Conservation (phyloP, 2,329 filamentous ascomycete species). For the Huntiella moniliformis region DNA sequence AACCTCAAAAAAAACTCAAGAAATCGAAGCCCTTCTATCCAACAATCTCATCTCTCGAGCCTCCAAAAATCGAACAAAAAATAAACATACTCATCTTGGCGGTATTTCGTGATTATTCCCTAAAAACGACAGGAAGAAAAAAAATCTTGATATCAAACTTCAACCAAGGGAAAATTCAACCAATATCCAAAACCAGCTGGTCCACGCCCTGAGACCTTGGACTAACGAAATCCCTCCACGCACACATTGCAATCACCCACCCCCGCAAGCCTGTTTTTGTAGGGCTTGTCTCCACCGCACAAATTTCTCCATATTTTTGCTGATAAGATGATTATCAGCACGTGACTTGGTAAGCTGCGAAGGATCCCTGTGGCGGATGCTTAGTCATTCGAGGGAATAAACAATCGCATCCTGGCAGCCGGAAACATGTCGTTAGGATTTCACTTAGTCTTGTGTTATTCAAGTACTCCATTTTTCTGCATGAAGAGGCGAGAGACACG, state of each 20-base stretch:
- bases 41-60: neutral
- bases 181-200: too few relatives aligned
- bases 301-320: neutral
- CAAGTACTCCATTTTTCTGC: too few relatives aligned
- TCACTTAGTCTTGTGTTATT: too few relatives aligned
- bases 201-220: too few relatives aligned
- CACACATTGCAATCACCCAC: too few relatives aligned
- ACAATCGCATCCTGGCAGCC: too few relatives aligned
- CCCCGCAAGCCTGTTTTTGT: neutral
- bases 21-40: neutral
- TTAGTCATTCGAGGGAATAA: too few relatives aligned
- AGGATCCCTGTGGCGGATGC: too few relatives aligned
- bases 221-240: too few relatives aligned
- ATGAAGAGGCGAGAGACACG: too few relatives aligned
- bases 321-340: neutral
- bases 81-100: conserved; percentile 38
- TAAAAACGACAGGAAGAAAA: conserved; percentile 8
- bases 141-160: neutral
- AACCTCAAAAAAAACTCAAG: neutral
- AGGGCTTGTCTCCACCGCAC: conserved; percentile 2
- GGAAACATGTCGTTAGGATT: too few relatives aligned
- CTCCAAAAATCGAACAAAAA: conserved; percentile 7
- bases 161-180: conserved; percentile 8
- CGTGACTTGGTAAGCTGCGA: neutral
- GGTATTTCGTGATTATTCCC: conserved; percentile 19